Evolutionary conservation across 768 basidiomycete genomes (phyloP), one percentile per base, ranked within the genome.

Genomic region (Saitozyma sp.): DNA sequence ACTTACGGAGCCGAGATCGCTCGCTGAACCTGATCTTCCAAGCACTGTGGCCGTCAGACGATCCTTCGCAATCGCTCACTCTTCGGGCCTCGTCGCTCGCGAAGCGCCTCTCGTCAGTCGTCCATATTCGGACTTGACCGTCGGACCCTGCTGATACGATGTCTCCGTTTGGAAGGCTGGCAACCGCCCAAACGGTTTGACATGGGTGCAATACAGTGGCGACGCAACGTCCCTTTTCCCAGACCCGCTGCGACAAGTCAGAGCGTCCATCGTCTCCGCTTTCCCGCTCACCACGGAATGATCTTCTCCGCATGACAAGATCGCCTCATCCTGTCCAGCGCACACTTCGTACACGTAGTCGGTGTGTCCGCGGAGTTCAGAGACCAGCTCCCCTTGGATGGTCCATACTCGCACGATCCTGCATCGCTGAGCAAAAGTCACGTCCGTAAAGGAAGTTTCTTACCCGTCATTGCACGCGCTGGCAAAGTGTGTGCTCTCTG

Each of bases 171-270:
- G 73, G 68, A 6, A 79, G 43, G 6, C 55, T 60, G n/a, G 65
- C 59, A 9, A 71, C 70, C 10, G 73, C 67, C 78, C 78, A 79
- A 17, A 79, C 78, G 8, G 71, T 71, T 46, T 78, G 76, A 37
- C 76, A 76, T 0, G 78, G 78, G 53, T 76, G 76, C 6, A 73
- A 56, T 6, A 79, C 43, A 39, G 43, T 58, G 37, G 56, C 69
- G 48, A 53, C 41, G 29, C 45, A 54, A n/a, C 19, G 29, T 10
- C 41, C 59, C 11, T n/a, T 8, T 16, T 46, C 58, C 76, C 76
- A 75, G 8, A 71, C 55, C 8, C 74, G 58, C 62, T 67, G 17
- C 29, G 29, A 17, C 14, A 1, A 54, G n/a, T 10, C n/a, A 29
- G 29, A 65, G 58, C 41, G 29, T 29, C 29, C 29, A 29, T 29